These are phyloP conservation scores for Citrus trifoliata DNA, from an alignment of 345 rosid species.

Conservation along the genomic window DNA sequence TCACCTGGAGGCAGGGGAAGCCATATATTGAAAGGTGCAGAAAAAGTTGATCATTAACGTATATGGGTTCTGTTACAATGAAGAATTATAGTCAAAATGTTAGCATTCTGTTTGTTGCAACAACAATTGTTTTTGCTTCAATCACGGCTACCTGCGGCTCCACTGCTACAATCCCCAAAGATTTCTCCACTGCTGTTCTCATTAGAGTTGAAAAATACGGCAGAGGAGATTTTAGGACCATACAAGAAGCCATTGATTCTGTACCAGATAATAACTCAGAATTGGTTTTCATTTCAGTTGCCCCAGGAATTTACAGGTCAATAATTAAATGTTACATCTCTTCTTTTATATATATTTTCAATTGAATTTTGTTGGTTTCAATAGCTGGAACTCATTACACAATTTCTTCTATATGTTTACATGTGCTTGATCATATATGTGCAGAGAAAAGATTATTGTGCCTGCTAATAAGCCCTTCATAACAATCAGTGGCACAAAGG, in stretches of 20 bases:
- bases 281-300: constrained; percentile 50
- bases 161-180: constrained; percentile 5
- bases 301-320: constrained; percentile 74
- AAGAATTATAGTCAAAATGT: background rate
- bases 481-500: constrained; percentile 61
- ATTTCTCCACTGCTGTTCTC: constrained; percentile 39
- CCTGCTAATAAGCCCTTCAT: constrained; percentile 73
- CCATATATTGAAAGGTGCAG: background rate
- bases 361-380: too few relatives aligned
- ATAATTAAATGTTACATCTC: background rate
- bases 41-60: background rate
- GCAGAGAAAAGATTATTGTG: constrained; percentile 56
- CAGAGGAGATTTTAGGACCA: constrained; percentile 56
- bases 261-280: constrained; percentile 52
- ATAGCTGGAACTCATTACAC: too few relatives aligned
- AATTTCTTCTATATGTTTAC: too few relatives aligned
- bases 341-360: too few relatives aligned
- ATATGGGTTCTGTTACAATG: constrained; percentile 14
- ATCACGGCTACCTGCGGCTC: constrained; percentile 15
- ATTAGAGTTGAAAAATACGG: constrained; percentile 70
- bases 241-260: constrained; percentile 68
- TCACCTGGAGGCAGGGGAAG: background rate
- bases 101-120: background rate
- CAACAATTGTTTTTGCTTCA: constrained; percentile 9
- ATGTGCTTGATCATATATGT: background rate